Conservation (phyloP, 805 yeast species). For the Saccharomycopsis schoenii region DNA sequence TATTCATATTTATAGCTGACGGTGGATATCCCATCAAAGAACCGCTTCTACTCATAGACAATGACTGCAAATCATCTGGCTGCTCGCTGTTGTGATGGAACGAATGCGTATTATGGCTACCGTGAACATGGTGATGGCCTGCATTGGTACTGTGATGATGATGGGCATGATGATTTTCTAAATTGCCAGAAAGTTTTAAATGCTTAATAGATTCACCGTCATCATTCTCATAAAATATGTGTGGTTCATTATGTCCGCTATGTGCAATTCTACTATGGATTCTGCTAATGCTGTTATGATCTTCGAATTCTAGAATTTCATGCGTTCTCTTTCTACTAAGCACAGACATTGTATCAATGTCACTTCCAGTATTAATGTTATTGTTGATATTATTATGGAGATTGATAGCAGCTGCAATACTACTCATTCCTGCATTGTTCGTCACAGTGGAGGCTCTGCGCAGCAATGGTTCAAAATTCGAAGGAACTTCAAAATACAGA, state of each 20-base stretch:
- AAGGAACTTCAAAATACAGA: not conserved
- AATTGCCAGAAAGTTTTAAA: not conserved
- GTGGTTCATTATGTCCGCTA: not conserved
- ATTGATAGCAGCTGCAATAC: not conserved
- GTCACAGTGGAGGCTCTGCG: not conserved
- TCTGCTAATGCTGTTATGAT: not conserved
- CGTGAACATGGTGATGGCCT: not conserved
- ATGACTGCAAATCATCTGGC: not conserved
- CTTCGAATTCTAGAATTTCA: slow-evolving; percentile 14
- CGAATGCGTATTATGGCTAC: not conserved
- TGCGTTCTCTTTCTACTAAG: slow-evolving; percentile 17
- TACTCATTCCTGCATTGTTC: not conserved
- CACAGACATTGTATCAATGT: not conserved
- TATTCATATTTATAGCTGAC: not conserved
- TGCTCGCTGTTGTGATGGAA: not conserved
- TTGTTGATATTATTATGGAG: not conserved
- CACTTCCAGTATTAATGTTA: slow-evolving; percentile 1
- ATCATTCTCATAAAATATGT: slow-evolving; percentile 2
- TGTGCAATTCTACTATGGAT: slow-evolving; percentile 1
- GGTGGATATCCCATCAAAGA: not conserved
- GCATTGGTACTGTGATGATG: not conserved
- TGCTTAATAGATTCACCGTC: not conserved
- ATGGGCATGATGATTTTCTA: not conserved
- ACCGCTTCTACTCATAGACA: not conserved
- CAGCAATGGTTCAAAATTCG: not conserved